Evolutionary conservation across 306 rosid species (phyloP).

Genomic region (Datisca glomerata): DNA sequence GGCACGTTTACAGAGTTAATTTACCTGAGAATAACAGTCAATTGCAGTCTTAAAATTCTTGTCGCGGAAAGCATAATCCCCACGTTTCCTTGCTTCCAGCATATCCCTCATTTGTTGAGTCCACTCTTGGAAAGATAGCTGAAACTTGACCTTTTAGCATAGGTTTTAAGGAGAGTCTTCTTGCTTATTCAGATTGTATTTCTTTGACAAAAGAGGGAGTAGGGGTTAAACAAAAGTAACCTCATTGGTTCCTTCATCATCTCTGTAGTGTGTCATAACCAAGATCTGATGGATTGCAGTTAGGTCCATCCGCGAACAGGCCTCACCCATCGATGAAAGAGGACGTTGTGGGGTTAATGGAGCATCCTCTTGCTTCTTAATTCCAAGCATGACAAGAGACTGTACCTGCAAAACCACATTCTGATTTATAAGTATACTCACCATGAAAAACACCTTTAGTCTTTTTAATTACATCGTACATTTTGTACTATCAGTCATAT

Average conservation of each 20-base stretch:
- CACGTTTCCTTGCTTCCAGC: conserved; percentile 94
- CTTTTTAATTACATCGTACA: conserved; percentile 7
- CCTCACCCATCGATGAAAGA: conserved; percentile 96
- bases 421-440: no score
- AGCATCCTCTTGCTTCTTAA: conserved; percentile 71
- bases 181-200: neutral
- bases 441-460: conserved; percentile 6
- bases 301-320: conserved; percentile 96
- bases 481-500: neutral
- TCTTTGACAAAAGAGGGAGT: neutral
- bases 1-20: neutral
- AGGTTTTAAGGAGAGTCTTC: conserved; percentile 1
- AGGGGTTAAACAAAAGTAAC: conserved; percentile 13
- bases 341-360: conserved; percentile 88
- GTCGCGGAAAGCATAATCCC: conserved; percentile 88
- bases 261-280: conserved; percentile 77
- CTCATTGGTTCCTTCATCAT: conserved; percentile 96
- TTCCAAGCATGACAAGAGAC: conserved; percentile 79
- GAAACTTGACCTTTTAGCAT: conserved; percentile 23
- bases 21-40: conserved; percentile 94
- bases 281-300: conserved; percentile 97
- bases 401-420: conserved; percentile 51
- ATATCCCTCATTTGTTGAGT: conserved; percentile 97
- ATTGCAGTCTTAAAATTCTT: conserved; percentile 77
- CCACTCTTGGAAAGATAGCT: conserved; percentile 99